Evolutionary conservation across 1,284 basidiomycete genomes (phyloP).

Genomic region (Naganishia sp.): DNA sequence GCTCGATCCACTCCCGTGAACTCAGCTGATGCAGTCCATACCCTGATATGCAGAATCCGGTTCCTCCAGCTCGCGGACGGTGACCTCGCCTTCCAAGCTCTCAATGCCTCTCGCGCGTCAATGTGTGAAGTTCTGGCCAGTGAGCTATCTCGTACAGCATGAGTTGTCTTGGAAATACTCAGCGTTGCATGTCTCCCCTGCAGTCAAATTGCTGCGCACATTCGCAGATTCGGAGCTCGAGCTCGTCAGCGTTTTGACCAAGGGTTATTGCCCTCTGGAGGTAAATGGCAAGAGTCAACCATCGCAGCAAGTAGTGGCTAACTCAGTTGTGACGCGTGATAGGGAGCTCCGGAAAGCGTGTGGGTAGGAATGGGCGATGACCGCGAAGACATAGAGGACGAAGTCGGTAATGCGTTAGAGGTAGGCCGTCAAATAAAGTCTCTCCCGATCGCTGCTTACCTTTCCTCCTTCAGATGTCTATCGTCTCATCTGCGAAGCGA

Average conservation of each 20-base stretch:
- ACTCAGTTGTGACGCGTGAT: background rate
- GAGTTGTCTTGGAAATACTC: background rate
- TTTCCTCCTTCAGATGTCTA: conserved; percentile 66
- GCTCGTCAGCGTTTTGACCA: conserved; percentile 72
- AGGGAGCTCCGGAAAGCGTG: conserved; percentile 68
- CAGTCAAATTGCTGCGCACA: conserved; percentile 71
- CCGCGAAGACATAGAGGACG: conserved; percentile 60
- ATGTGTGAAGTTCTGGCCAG: conserved; percentile 78
- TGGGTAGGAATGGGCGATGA: conserved; percentile 64
- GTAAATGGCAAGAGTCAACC: background rate
- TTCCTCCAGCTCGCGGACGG: conserved; percentile 57
- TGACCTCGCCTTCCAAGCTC: conserved; percentile 72
- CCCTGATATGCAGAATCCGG: conserved; percentile 60
- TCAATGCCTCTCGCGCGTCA: conserved; percentile 69
- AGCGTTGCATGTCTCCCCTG: background rate
- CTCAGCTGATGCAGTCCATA: conserved; percentile 45
- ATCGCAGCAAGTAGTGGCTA: background rate
- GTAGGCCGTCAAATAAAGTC: conserved; percentile 54
- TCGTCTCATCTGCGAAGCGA: conserved; percentile 73
- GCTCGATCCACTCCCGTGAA: conserved; percentile 40
- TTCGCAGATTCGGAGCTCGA: conserved; percentile 69
- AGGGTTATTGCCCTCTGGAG: conserved; percentile 48
- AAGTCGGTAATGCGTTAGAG: conserved; percentile 72
- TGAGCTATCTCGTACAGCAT: conserved; percentile 34
- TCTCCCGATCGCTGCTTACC: conserved; percentile 4